Evolutionary conservation across 1,139 yeast genomes (phyloP).

Genomic region (Blastobotrys apis): DNA sequence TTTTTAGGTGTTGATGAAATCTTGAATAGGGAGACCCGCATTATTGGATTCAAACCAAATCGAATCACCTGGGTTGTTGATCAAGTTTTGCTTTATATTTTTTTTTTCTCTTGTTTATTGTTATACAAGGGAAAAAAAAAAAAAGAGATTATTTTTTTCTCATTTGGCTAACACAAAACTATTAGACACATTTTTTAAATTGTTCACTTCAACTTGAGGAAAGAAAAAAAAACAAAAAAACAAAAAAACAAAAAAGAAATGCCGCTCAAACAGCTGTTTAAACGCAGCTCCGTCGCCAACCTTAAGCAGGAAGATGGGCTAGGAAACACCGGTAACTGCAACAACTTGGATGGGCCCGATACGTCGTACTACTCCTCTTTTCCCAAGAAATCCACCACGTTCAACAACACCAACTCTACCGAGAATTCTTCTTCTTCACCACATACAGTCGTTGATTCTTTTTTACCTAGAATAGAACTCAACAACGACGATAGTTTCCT

Average conservation of each 20-base stretch:
- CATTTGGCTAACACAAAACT: not conserved
- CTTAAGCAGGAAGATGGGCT: slow-evolving; percentile 7
- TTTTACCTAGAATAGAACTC: slow-evolving; percentile 10
- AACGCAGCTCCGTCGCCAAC: slow-evolving; percentile 11
- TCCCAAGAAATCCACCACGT: slow-evolving; percentile 7
- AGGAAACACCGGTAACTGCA: not conserved
- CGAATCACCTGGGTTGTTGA: no score
- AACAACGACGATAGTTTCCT: slow-evolving; percentile 5
- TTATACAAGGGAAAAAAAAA: not conserved
- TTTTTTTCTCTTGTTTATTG: not conserved
- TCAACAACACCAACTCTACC: slow-evolving; percentile 5
- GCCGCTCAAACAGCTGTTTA: slow-evolving; percentile 12
- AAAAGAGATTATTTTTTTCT: not conserved
- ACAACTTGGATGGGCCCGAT: not conserved
- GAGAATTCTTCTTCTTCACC: slow-evolving; percentile 9
- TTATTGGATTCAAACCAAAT: no score
- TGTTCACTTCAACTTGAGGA: not conserved
- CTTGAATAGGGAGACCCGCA: no score
- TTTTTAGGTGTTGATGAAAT: no score
- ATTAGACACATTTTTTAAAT: not conserved
- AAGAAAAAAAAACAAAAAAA: not conserved
- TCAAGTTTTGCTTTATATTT: not conserved
- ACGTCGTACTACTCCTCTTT: slow-evolving; percentile 12
- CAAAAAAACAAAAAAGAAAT: slow-evolving; percentile 1
- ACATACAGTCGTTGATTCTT: slow-evolving; percentile 9